phyloP scores from a whole-genome alignment of 257 asterid genomes.

The Leonotis leonurus region DNA sequence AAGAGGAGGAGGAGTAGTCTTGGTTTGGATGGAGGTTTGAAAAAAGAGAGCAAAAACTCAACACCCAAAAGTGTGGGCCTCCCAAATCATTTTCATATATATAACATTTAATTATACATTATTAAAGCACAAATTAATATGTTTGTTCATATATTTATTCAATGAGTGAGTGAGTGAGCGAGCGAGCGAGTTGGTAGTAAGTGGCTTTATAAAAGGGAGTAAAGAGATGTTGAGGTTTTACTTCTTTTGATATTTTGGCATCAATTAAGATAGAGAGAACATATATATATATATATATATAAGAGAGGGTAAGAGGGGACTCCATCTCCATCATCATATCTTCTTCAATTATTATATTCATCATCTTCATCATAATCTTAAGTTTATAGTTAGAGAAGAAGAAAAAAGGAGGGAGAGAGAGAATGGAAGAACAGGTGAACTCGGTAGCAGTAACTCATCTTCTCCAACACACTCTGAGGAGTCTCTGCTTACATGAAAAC shows the following conservation, averaged over 20 bases:
- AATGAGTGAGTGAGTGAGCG: too few relatives aligned
- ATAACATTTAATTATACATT: neutral
- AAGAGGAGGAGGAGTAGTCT: too few relatives aligned
- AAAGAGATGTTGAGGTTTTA: slow-evolving; percentile 68
- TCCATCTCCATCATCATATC: too few relatives aligned
- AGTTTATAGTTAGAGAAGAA: too few relatives aligned
- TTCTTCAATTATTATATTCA: too few relatives aligned
- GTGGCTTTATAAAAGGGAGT: slow-evolving; percentile 65
- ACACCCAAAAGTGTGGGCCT: slow-evolving; percentile 45
- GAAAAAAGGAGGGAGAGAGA: neutral
- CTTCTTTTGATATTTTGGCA: slow-evolving; percentile 34
- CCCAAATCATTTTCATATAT: slow-evolving; percentile 38
- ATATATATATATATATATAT: too few relatives aligned
- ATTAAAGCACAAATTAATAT: too few relatives aligned
- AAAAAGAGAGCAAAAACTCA: slow-evolving; percentile 20
- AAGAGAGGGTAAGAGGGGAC: slow-evolving; percentile 17
- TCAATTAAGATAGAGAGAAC: too few relatives aligned
- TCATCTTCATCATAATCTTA: neutral
- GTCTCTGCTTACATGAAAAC: slow-evolving; percentile 79
- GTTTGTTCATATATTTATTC: too few relatives aligned
- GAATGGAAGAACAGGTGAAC: slow-evolving; percentile 81
- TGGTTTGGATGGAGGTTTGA: too few relatives aligned
- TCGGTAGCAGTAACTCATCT: slow-evolving; percentile 90
- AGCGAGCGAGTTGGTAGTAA: neutral
- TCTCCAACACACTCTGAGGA: slow-evolving; percentile 93